Evolutionary conservation across 2,329 filamentous ascomycete genomes (phyloP), one percentile per base, ranked within the genome.

Genomic region (Verruconis gallopava): DNA sequence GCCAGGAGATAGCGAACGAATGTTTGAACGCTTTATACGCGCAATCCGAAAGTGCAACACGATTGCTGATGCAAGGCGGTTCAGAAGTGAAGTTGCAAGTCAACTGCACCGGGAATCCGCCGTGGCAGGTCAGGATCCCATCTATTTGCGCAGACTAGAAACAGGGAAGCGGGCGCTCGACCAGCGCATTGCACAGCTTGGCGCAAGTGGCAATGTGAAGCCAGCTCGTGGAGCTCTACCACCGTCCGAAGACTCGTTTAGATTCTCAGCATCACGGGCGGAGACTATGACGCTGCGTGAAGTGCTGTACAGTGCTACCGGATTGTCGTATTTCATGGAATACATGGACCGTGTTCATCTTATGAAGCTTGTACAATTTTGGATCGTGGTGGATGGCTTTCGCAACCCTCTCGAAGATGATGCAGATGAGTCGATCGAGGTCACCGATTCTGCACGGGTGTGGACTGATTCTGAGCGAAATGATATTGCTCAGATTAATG

Each of bases 251-350:
- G 21, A 18, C 20, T 38, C 41, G n/a, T 21, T 5, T 18, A 20
- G 18, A 22, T 36, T 22, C 36, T 55, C 59, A n/a, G 63, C 72
- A n/a, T 81, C 81, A 2, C 73, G 71, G 35, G 66, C 88, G 30
- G 79, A 86, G 48, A 81, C 82, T 51, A 80, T 81, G 5, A 79
- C 83, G 1, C 67, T 96, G 2, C 75, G 79, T 11, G 86, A 96
- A 49, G 71, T 98, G n/a, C 69, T 98, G 44, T 81, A 88, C 50
- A 86, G 93, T 59, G 76, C 91, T 2, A 82, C 89, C 1, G 89
- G 85, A 0, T 69, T 98, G 5, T 96, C 91, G 2, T 98, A 94
- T 57, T 96, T 98, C 64, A 98, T 98, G 91, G 91, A 98, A 57
- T 96, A 86, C 55, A 98, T 98, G 91, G 91, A 98, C 57, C 79